These are phyloP conservation scores for Saksenaea oblongispora DNA, from an alignment of 371 early-diverging fungal species.

Conservation along the genomic window DNA sequence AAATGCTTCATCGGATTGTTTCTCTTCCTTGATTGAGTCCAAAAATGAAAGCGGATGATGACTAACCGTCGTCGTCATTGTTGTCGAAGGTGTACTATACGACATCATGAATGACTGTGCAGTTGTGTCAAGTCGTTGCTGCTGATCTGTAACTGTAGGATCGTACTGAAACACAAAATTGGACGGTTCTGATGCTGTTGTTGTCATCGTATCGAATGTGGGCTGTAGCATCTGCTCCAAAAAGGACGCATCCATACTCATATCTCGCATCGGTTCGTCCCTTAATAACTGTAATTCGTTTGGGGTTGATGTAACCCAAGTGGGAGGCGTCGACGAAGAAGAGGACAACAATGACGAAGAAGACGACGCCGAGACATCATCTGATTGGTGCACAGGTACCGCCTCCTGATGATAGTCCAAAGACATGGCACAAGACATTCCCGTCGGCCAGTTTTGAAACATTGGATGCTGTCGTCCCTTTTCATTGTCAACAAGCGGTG, in stretches of 20 bases:
- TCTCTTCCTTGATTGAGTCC: not conserved
- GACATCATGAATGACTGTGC: not conserved
- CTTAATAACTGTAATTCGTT: not conserved
- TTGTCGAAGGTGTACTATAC: not conserved
- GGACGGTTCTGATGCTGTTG: not conserved
- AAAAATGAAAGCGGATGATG: not conserved
- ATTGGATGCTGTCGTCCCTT: not conserved
- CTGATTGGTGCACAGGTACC: constrained; percentile 3
- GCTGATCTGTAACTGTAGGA: not conserved
- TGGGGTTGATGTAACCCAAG: not conserved
- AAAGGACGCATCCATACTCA: not conserved
- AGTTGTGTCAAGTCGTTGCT: not conserved
- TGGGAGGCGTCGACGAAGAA: not conserved
- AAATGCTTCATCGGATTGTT: not conserved
- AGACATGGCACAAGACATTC: not conserved
- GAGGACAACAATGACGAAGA: not conserved
- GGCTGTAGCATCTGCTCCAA: not conserved
- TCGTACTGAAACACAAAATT: not conserved
- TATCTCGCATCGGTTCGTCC: not conserved
- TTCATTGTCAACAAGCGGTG: not conserved
- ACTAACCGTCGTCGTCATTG: not conserved
- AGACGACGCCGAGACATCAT: constrained; percentile 1
- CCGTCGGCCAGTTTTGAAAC: not conserved
- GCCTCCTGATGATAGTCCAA: constrained; percentile 2
- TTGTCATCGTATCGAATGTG: not conserved